Conservation (phyloP, 75 land plant species). For the Isoetes taiwanensis region DNA sequence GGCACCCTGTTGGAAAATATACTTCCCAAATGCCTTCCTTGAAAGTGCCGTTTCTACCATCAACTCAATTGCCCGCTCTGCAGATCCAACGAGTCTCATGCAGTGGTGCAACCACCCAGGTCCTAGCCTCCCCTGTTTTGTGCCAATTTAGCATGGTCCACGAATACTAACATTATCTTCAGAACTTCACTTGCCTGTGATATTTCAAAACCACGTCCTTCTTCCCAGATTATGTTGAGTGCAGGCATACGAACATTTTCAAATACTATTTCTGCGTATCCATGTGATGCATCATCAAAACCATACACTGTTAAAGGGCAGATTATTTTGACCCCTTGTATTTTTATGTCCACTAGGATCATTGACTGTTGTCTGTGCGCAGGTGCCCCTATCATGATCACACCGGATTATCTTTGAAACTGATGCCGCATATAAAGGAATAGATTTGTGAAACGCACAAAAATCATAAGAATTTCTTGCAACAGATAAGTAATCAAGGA, state of each 20-base stretch:
- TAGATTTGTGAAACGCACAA: no score
- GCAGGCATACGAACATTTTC: conserved; percentile 72
- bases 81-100: conserved; percentile 88
- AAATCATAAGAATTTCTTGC: no score
- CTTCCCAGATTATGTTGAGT: conserved; percentile 64
- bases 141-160: no score
- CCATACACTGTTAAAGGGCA: conserved; percentile 83
- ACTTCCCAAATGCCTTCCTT: conserved; percentile 76
- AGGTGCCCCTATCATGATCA: no score
- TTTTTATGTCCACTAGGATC: conserved; percentile 68
- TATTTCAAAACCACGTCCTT: conserved; percentile 98
- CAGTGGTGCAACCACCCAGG: conserved; percentile 96
- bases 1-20: conserved; percentile 83
- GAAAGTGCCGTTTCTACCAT: conserved; percentile 60
- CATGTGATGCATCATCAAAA: conserved; percentile 99
- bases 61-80: conserved; percentile 92
- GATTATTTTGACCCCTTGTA: conserved; percentile 65
- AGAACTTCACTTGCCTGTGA: conserved; percentile 90
- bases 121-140: conserved; percentile 89
- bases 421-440: no score
- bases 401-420: no score
- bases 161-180: no score
- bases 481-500: no score
- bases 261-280: conserved; percentile 84
- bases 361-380: conserved; percentile 93